Percentiles rank a stretch among this genome's conserved stretches.
Evolutionary conservation across 2,329 filamentous ascomycete genomes (phyloP).

Genomic region (Pseudocercospora musae): DNA sequence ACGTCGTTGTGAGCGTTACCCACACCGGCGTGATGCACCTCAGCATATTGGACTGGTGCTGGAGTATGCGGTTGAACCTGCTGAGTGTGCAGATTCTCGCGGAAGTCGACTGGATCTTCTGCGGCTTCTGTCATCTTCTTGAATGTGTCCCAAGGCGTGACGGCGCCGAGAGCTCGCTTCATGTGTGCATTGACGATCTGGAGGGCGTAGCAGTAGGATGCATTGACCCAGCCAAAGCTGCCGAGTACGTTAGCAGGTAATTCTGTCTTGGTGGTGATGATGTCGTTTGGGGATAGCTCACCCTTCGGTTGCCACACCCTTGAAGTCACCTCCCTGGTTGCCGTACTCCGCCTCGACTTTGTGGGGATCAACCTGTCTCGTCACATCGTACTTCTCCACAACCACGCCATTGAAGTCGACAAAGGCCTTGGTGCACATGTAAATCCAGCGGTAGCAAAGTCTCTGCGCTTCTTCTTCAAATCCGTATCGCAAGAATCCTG

Average conservation of each 20-base stretch:
- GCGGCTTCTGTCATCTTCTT: conserved; percentile 52
- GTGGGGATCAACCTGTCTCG: conserved; percentile 82
- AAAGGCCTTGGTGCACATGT: conserved; percentile 98
- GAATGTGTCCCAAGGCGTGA: conserved; percentile 84
- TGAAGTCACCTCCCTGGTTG: conserved; percentile 93
- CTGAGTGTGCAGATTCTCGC: conserved; percentile 8
- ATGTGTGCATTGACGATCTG: conserved; percentile 86
- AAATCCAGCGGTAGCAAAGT: conserved; percentile 92
- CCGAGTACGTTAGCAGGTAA: conserved; percentile 8
- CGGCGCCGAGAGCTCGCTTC: conserved; percentile 79
- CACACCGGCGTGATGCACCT: background rate
- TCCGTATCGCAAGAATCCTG: conserved; percentile 83
- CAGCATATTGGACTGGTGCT: conserved; percentile 17
- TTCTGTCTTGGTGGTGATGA: too few species aligned
- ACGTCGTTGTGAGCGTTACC: conserved; percentile 12
- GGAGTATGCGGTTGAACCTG: background rate
- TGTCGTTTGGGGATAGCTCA: conserved; percentile 52
- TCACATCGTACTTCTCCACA: conserved; percentile 98
- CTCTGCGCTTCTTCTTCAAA: conserved; percentile 87
- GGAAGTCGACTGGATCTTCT: conserved; percentile 9
- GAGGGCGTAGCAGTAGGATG: conserved; percentile 91
- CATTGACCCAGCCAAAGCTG: conserved; percentile 98
- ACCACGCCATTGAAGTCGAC: conserved; percentile 98
- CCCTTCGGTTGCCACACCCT: conserved; percentile 94
- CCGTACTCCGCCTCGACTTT: conserved; percentile 96